Evolutionary conservation across 495 filamentous ascomycete species (phyloP), one percentile per base, ranked within the genome.

Genomic region (Chaetomium fimeti): DNA sequence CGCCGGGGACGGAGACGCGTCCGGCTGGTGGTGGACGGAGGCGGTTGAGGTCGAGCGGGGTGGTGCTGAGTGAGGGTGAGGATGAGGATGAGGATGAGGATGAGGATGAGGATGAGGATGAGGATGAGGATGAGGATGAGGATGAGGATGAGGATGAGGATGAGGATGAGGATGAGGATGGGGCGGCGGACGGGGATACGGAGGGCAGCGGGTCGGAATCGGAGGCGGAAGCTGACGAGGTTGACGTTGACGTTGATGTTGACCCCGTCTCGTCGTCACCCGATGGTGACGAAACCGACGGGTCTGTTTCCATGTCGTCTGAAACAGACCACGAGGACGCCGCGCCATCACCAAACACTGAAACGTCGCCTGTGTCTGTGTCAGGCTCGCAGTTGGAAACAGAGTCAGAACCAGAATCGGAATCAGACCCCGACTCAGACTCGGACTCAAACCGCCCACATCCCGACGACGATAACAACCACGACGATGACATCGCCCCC

Each of bases 1-100:
- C 66, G 24, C 66, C 66, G 9, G 62, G 25, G 38, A 65, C 51
- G 3, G 65, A 60, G 15, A 4, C 38, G 11, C 49, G 42, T 18
- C 38, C 27, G 24, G 24, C 15, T 32, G 38, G 6, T 15, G 60
- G 15, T 13, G 22, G 13, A 15, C 22, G 38, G 25, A 28, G 48
- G 48, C 24, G 7, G 27, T 29, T 43, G 43, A 36, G 52, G 20
- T 38, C 29, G 6, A 16, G 13, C 1, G 38, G 57, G 11, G 8
- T 20, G 7, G 25, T n/a, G 11, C 47, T 24, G 16, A 53, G 22
- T 24, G 47, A 60, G 6, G 47, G 45, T 22, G 57, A 58, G n/a
- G 47, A 63, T 16, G 36, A 53, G n/a, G n/a, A n/a, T n/a, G n/a
- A n/a, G n/a, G n/a, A n/a, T n/a, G n/a, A n/a, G n/a, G n/a, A n/a